phyloP scores from a whole-genome alignment of 2,329 filamentous ascomycete species.

The Fusarium sp. region DNA sequence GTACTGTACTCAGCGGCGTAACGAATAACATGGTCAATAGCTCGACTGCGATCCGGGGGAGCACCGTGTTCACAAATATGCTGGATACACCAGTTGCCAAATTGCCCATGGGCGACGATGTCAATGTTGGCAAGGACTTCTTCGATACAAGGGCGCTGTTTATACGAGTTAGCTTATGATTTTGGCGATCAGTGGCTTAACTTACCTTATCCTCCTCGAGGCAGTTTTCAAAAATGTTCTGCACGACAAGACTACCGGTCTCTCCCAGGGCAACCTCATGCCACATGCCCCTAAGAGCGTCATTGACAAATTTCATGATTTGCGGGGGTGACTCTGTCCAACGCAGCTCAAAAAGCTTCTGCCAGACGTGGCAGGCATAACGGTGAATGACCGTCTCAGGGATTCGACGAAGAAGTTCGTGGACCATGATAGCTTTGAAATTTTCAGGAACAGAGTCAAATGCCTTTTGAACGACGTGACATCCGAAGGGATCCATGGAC shows the following conservation, averaged over 20 bases:
- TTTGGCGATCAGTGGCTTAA: not conserved
- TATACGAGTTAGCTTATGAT: slow-evolving; percentile 23
- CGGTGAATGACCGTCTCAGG: slow-evolving; percentile 98
- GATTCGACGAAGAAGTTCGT: slow-evolving; percentile 92
- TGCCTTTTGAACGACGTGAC: slow-evolving; percentile 97
- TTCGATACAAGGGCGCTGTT: slow-evolving; percentile 93
- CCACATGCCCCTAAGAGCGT: slow-evolving; percentile 96
- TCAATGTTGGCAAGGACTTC: slow-evolving; percentile 96
- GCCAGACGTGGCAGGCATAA: slow-evolving; percentile 99
- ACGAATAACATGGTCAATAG: slow-evolving; percentile 93
- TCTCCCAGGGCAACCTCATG: slow-evolving; percentile 97
- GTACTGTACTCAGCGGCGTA: slow-evolving; percentile 97
- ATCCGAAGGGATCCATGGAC: slow-evolving; percentile 98
- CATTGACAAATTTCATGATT: slow-evolving; percentile 98
- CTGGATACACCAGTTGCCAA: slow-evolving; percentile 99
- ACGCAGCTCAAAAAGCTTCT: slow-evolving; percentile 97
- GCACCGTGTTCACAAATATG: slow-evolving; percentile 98
- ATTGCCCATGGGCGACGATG: slow-evolving; percentile 95
- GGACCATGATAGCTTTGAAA: slow-evolving; percentile 99
- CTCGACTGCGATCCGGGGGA: slow-evolving; percentile 88
- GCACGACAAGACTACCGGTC: slow-evolving; percentile 96
- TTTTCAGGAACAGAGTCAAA: slow-evolving; percentile 98
- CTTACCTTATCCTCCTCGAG: slow-evolving; percentile 96
- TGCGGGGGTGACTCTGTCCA: slow-evolving; percentile 95
- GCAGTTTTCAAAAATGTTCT: slow-evolving; percentile 99